Evolutionary conservation across 257 asterid species (phyloP).

Genomic region (Fraxinus pennsylvanica): DNA sequence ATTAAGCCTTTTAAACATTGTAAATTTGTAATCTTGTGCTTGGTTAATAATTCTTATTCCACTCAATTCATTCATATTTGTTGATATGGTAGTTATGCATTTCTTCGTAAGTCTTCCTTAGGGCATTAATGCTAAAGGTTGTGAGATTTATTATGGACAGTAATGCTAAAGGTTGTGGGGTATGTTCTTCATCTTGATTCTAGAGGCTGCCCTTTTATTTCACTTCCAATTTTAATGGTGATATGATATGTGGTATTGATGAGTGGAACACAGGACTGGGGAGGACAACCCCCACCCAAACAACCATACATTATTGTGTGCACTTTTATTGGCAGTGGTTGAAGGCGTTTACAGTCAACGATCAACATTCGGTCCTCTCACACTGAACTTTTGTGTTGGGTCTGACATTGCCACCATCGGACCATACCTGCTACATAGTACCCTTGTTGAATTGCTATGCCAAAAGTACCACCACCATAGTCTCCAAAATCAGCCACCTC

Average conservation of each 20-base stretch:
- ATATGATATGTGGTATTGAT: slow-evolving; percentile 12
- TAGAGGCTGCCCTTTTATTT: background rate
- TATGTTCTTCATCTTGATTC: slow-evolving; percentile 9
- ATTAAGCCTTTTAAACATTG: background rate
- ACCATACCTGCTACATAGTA: too few species aligned
- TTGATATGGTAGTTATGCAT: background rate
- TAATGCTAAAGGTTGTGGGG: slow-evolving; percentile 71
- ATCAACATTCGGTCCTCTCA: too few species aligned
- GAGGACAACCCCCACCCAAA: too few species aligned
- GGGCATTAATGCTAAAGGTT: slow-evolving; percentile 43
- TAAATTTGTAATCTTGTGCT: background rate
- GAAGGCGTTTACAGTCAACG: too few species aligned
- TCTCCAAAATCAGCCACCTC: too few species aligned
- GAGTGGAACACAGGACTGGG: background rate
- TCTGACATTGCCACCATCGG: too few species aligned
- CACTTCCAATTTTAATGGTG: background rate
- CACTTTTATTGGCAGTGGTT: too few species aligned
- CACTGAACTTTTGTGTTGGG: too few species aligned
- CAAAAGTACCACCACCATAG: too few species aligned
- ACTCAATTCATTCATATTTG: background rate
- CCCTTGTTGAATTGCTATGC: too few species aligned
- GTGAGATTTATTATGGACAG: slow-evolving; percentile 63
- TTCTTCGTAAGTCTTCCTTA: slow-evolving; percentile 14
- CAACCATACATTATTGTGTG: too few species aligned
- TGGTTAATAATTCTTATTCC: background rate